Evolutionary conservation across 805 yeast species (phyloP).

Genomic region (Yamadazyma sp.): DNA sequence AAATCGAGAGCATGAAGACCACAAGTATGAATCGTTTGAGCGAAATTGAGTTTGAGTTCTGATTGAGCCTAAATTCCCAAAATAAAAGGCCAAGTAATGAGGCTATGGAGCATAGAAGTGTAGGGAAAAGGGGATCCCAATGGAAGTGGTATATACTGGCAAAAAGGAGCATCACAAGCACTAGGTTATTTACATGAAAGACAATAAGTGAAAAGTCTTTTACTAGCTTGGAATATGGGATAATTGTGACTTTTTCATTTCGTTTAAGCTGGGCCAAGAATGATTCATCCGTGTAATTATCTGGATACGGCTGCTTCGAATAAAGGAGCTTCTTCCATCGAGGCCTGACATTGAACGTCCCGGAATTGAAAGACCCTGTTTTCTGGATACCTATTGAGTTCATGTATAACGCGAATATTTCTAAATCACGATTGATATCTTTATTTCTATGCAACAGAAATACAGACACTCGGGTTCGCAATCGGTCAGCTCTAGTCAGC

Average conservation of each 20-base stretch:
- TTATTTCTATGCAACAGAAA: slow-evolving; percentile 3
- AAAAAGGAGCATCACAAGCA: slow-evolving; percentile 68
- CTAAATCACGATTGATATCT: too few species aligned
- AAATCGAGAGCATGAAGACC: slow-evolving; percentile 65
- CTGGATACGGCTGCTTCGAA: slow-evolving; percentile 83
- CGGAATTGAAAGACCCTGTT: slow-evolving; percentile 1
- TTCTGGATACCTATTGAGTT: slow-evolving; percentile 11
- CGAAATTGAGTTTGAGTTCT: slow-evolving; percentile 8
- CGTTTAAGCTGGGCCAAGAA: slow-evolving; percentile 79
- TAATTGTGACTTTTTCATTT: slow-evolving; percentile 69
- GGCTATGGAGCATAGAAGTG: slow-evolving; percentile 25
- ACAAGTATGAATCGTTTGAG: slow-evolving; percentile 70
- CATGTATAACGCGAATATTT: too few species aligned
- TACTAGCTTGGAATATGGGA: slow-evolving; percentile 63
- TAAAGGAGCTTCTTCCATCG: slow-evolving; percentile 87
- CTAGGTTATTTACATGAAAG: slow-evolving; percentile 62
- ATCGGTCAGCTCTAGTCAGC: slow-evolving; percentile 9
- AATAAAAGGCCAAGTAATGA: slow-evolving; percentile 35
- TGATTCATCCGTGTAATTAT: slow-evolving; percentile 81
- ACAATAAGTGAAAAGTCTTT: slow-evolving; percentile 69
- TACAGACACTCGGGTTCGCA: slow-evolving; percentile 11
- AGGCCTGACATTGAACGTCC: not conserved
- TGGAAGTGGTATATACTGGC: slow-evolving; percentile 51
- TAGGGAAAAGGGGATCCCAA: slow-evolving; percentile 52
- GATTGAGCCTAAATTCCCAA: slow-evolving; percentile 18